A percentile compares a stretch with the other conserved stretches of the same genome.
These are phyloP conservation scores for Acacia concinna DNA, from an alignment of 331 rosid species.

Conservation along the genomic window DNA sequence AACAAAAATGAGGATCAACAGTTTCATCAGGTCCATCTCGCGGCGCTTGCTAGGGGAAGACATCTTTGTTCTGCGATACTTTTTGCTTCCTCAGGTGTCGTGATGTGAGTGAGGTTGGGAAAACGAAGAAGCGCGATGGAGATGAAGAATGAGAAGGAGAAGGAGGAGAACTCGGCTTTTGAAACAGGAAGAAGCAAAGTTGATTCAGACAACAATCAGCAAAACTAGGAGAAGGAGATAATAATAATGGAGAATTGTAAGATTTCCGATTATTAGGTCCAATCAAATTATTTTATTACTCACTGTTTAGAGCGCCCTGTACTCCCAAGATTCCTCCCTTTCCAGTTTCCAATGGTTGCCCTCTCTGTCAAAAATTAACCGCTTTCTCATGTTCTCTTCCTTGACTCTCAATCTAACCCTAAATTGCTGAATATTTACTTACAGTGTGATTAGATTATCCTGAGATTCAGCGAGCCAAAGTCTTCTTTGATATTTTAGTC, in stretches of 20 bases:
- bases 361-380: neutral
- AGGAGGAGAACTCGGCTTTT: slow-evolving; percentile 41
- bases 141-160: neutral
- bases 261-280: slow-evolving; percentile 18
- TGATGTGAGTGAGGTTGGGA: neutral
- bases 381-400: neutral
- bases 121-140: neutral
- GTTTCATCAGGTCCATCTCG: slow-evolving; percentile 95
- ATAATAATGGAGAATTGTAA: neutral
- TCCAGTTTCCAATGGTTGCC: neutral
- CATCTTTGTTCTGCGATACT: slow-evolving; percentile 39
- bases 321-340: slow-evolving; percentile 29
- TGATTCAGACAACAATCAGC: slow-evolving; percentile 37
- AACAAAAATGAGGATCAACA: slow-evolving; percentile 45
- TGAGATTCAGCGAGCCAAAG: no score
- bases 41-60: slow-evolving; percentile 93
- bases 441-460: neutral
- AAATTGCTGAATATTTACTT: neutral
- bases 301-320: slow-evolving; percentile 1
- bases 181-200: slow-evolving; percentile 44
- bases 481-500: no score
- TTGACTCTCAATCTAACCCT: neutral
- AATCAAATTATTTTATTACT: slow-evolving; percentile 2
- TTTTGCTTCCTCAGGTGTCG: slow-evolving; percentile 3
- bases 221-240: slow-evolving; percentile 22